A percentile compares a stretch with the other conserved stretches of the same genome.
Evolutionary conservation across 1,284 basidiomycete genomes (phyloP).

Genomic region (Stygiomarasmius scandens): DNA sequence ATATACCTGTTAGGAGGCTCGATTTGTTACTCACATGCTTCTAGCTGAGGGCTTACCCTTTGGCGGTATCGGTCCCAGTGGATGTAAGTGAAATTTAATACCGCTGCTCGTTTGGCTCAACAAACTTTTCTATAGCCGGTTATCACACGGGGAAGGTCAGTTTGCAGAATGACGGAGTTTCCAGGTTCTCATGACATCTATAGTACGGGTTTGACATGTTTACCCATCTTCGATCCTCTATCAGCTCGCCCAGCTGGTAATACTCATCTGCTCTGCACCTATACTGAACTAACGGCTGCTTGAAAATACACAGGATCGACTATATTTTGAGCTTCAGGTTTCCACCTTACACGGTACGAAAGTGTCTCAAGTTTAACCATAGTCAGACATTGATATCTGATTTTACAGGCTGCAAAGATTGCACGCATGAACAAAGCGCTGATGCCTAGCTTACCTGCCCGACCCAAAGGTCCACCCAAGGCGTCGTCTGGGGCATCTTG

Average conservation of each 20-base stretch:
- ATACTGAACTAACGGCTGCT: no score
- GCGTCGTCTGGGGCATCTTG: constrained; percentile 7
- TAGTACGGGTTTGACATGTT: constrained; percentile 65
- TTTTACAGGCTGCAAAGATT: constrained; percentile 26
- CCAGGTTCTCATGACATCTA: background rate
- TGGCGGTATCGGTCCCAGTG: constrained; percentile 73
- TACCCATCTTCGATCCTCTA: constrained; percentile 62
- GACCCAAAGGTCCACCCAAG: constrained; percentile 41
- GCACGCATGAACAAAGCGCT: constrained; percentile 28
- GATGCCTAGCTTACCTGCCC: constrained; percentile 39
- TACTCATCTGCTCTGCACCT: constrained; percentile 15
- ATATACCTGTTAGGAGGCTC: constrained; percentile 18
- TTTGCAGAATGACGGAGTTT: background rate
- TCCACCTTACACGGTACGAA: constrained; percentile 64
- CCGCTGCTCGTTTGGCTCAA: background rate
- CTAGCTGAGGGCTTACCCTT: constrained; percentile 70
- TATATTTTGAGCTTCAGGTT: constrained; percentile 57
- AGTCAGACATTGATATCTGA: background rate
- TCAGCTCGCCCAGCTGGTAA: constrained; percentile 70
- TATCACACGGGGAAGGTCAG: constrained; percentile 57
- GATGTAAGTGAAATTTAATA: constrained; percentile 50
- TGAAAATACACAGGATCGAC: constrained; percentile 53
- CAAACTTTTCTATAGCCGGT: constrained; percentile 53
- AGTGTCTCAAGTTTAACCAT: background rate
- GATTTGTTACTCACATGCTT: background rate